Evolutionary conservation across 2,329 filamentous ascomycete genomes (phyloP).

Genomic region (Penicillium concentricum): DNA sequence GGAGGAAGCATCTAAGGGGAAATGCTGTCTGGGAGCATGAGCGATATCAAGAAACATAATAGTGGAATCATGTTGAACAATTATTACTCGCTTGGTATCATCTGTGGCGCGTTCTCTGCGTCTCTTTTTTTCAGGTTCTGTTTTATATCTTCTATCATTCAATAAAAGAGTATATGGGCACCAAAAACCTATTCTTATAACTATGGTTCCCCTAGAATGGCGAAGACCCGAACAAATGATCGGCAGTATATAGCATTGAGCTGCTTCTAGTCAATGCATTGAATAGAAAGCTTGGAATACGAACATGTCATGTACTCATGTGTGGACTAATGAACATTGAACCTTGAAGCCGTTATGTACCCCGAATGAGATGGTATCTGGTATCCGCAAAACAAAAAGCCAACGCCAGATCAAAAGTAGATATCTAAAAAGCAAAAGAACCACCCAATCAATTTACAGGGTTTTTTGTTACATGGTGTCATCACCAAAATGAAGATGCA

Average conservation of each 20-base stretch:
- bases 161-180: too few species aligned
- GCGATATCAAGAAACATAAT: background rate
- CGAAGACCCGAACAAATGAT: too few species aligned
- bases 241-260: background rate
- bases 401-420: background rate
- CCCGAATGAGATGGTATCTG: slow-evolving; percentile 1
- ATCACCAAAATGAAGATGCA: background rate
- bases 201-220: too few species aligned
- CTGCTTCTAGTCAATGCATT: background rate
- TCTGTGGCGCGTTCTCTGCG: too few species aligned
- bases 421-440: background rate
- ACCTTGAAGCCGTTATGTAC: background rate
- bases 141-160: too few species aligned
- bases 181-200: too few species aligned
- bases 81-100: background rate
- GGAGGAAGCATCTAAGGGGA: background rate
- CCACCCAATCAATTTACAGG: background rate
- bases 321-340: background rate
- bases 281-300: background rate
- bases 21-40: background rate
- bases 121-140: background rate
- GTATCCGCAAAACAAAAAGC: slow-evolving; percentile 2
- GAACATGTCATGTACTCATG: background rate
- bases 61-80: background rate
- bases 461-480: background rate